Conservation (phyloP, 305 asterid genomes). For the Solanum chacoense region DNA sequence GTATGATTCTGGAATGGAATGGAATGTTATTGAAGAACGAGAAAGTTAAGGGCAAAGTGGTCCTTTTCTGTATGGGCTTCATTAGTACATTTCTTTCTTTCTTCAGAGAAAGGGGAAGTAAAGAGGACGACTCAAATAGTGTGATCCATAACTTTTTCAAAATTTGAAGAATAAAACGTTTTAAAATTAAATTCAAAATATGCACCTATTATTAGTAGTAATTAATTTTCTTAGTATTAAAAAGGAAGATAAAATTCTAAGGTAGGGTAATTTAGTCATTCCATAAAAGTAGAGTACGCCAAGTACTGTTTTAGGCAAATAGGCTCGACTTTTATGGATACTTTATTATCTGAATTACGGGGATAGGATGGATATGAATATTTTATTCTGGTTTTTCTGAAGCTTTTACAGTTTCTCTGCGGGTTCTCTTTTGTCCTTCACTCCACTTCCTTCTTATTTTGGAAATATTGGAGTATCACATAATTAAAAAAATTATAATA, state of each 20-base stretch:
- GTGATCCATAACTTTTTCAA: not conserved
- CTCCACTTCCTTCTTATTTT: not conserved
- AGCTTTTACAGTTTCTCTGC: slow-evolving; percentile 14
- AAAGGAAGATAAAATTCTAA: not conserved
- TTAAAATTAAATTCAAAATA: not conserved
- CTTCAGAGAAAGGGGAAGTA: not conserved
- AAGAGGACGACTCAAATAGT: not conserved
- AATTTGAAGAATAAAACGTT: not conserved
- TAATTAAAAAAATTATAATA: not conserved
- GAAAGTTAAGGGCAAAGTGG: slow-evolving; percentile 5
- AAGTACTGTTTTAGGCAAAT: not conserved
- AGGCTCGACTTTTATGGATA: slow-evolving; percentile 31
- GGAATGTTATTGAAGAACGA: slow-evolving; percentile 20
- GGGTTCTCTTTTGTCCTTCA: slow-evolving; percentile 19
- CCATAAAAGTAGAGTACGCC: not conserved
- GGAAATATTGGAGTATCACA: not conserved
- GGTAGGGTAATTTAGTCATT: not conserved
- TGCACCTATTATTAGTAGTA: not conserved
- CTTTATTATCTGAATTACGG: not conserved
- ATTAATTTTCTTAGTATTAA: not conserved
- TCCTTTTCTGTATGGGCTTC: not conserved
- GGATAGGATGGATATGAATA: slow-evolving; percentile 2
- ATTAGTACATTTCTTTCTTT: not conserved
- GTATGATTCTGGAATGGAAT: slow-evolving; percentile 15
- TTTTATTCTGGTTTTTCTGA: not conserved